Evolutionary conservation across 108 stramenopile genomes (phyloP).

Genomic region (Cyclotella sp.): DNA sequence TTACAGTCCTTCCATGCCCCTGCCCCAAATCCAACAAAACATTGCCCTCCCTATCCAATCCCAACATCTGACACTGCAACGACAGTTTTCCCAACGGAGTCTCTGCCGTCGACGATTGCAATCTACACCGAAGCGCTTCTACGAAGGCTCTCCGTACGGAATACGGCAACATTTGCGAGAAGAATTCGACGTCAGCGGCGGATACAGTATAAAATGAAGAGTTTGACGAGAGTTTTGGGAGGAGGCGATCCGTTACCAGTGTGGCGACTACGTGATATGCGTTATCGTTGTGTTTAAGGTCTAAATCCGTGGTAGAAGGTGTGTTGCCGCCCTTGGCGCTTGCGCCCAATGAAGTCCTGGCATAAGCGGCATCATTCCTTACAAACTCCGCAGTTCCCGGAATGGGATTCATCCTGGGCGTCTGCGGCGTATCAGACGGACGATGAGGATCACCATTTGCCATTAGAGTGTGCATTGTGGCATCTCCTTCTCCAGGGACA

Average conservation of each 20-base stretch:
- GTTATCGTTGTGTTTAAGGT: constrained; percentile 74
- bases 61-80: constrained; percentile 69
- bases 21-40: constrained; percentile 56
- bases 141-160: constrained; percentile 62
- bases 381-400: constrained; percentile 22
- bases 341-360: background rate
- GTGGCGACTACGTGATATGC: constrained; percentile 77
- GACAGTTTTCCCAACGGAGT: constrained; percentile 50
- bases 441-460: background rate
- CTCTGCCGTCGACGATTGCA: constrained; percentile 29
- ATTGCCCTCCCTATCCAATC: constrained; percentile 70
- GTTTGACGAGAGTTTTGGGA: constrained; percentile 43
- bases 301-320: constrained; percentile 28
- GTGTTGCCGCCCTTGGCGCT: background rate
- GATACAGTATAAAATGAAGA: constrained; percentile 42
- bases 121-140: constrained; percentile 66
- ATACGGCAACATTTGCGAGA: constrained; percentile 65
- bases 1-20: constrained; percentile 25
- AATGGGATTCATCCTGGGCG: background rate
- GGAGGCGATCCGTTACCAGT: constrained; percentile 61
- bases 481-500: background rate
- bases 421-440: background rate
- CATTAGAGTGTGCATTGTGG: background rate
- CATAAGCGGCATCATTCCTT: constrained; percentile 10
- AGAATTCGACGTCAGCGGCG: constrained; percentile 54